phyloP scores from a whole-genome alignment of 352 stramenopile genomes.

The Phytophthora lateralis region DNA sequence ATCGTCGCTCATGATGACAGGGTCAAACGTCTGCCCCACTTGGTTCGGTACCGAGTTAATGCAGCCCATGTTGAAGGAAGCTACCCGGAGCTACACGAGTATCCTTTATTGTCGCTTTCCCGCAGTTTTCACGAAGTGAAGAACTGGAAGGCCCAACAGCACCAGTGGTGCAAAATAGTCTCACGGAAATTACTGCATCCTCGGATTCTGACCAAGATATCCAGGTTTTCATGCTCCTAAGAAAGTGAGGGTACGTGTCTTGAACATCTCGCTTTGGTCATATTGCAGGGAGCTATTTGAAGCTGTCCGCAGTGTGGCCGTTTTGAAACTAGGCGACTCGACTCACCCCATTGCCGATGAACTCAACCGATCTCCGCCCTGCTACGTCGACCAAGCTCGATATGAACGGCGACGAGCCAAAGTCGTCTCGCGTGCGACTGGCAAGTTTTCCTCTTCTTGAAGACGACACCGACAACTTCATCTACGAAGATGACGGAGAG shows the following conservation, averaged over 20 bases:
- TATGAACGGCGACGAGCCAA: slow-evolving; percentile 23
- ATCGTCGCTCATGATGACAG: slow-evolving; percentile 40
- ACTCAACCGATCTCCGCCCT: slow-evolving; percentile 18
- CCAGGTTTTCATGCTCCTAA: slow-evolving; percentile 16
- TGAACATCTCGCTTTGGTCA: not conserved
- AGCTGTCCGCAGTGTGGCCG: not conserved
- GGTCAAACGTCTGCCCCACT: slow-evolving; percentile 50
- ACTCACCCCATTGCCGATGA: slow-evolving; percentile 19
- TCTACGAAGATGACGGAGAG: slow-evolving; percentile 39
- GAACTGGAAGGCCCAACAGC: not conserved
- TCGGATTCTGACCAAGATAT: slow-evolving; percentile 30
- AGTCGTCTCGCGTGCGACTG: slow-evolving; percentile 13
- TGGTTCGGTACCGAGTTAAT: slow-evolving; percentile 65
- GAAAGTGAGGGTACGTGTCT: slow-evolving; percentile 10
- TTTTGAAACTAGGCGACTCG: slow-evolving; percentile 22
- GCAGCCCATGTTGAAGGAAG: slow-evolving; percentile 51
- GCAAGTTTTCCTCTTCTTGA: slow-evolving; percentile 32
- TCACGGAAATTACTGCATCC: slow-evolving; percentile 16
- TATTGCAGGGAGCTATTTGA: slow-evolving; percentile 25
- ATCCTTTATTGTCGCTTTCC: slow-evolving; percentile 12
- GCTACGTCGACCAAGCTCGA: slow-evolving; percentile 6
- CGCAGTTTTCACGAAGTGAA: slow-evolving; percentile 28
- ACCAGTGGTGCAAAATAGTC: slow-evolving; percentile 9
- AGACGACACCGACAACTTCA: slow-evolving; percentile 36
- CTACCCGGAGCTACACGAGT: not conserved